Percentiles rank a stretch among this genome's conserved stretches.
Evolutionary conservation across 768 basidiomycete genomes (phyloP).

Genomic region (Termitomyces sp.): DNA sequence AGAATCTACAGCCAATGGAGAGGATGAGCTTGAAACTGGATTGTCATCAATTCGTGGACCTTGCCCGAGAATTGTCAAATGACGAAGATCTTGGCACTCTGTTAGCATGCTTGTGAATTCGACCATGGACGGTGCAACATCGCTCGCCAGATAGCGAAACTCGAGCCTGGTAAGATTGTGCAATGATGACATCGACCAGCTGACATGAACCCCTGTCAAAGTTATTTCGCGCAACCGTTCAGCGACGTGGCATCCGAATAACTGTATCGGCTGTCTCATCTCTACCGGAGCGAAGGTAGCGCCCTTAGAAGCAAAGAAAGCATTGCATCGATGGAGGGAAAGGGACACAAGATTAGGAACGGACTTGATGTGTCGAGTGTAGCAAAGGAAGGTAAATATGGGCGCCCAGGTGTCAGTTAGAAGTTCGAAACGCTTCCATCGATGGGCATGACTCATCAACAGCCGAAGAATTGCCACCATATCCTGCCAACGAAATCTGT

Average conservation of each 20-base stretch:
- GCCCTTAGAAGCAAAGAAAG: conserved; percentile 47
- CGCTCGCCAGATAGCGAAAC: conserved; percentile 54
- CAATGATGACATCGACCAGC: conserved; percentile 46
- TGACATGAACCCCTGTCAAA: conserved; percentile 57
- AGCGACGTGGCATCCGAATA: conserved; percentile 42
- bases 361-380: conserved; percentile 30
- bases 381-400: conserved; percentile 49
- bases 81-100: conserved; percentile 39
- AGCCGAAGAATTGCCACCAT: conserved; percentile 47
- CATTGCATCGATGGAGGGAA: conserved; percentile 55
- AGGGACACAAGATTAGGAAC: conserved; percentile 40
- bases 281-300: conserved; percentile 42
- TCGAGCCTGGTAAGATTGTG: conserved; percentile 45
- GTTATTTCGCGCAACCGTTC: conserved; percentile 38
- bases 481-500: conserved; percentile 39
- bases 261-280: conserved; percentile 37
- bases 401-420: conserved; percentile 62
- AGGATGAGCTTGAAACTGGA: neutral
- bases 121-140: conserved; percentile 52
- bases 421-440: conserved; percentile 51
- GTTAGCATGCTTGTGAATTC: conserved; percentile 45
- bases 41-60: conserved; percentile 38
- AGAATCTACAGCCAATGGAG: neutral
- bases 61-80: conserved; percentile 52
- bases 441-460: conserved; percentile 41